A percentile compares a stretch with the other conserved stretches of the same genome.
Evolutionary conservation across 1,284 basidiomycete genomes (phyloP).

Genomic region (Testicularia cyperi): DNA sequence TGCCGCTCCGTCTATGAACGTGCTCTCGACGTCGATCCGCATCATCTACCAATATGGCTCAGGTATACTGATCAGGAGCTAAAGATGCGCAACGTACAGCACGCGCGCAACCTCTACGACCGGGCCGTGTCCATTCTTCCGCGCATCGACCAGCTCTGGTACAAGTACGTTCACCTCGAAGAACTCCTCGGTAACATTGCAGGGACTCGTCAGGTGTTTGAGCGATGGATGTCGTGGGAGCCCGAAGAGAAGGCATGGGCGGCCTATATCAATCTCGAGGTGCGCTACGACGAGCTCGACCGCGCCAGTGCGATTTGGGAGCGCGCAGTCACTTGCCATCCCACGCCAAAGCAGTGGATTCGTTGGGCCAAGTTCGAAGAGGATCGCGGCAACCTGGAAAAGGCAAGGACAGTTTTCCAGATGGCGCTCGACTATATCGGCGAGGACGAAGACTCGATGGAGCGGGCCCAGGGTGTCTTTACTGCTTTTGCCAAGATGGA

Average conservation of each 20-base stretch:
- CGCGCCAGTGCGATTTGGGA: conserved; percentile 91
- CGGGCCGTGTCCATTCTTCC: conserved; percentile 93
- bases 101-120: conserved; percentile 94
- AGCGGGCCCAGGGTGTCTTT: conserved; percentile 95
- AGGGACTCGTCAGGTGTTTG: conserved; percentile 94
- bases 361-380: conserved; percentile 97
- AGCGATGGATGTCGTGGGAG: conserved; percentile 99
- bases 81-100: conserved; percentile 93
- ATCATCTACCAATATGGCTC: conserved; percentile 86
- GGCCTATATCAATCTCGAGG: conserved; percentile 94
- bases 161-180: conserved; percentile 98
- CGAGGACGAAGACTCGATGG: conserved; percentile 93
- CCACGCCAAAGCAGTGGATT: conserved; percentile 93
- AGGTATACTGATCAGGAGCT: conserved; percentile 98
- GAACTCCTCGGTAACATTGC: conserved; percentile 93
- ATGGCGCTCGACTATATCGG: conserved; percentile 95
- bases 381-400: conserved; percentile 75
- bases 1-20: conserved; percentile 92
- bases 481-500: conserved; percentile 98
- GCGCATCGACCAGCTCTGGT: conserved; percentile 83
- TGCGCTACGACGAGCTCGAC: conserved; percentile 86
- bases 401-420: conserved; percentile 92
- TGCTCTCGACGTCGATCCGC: conserved; percentile 89
- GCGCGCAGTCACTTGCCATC: conserved; percentile 87
- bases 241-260: conserved; percentile 99